Base-by-base conservation (phyloP, 768 basidiomycete species). In the Tricholoma flavovirens region DNA sequence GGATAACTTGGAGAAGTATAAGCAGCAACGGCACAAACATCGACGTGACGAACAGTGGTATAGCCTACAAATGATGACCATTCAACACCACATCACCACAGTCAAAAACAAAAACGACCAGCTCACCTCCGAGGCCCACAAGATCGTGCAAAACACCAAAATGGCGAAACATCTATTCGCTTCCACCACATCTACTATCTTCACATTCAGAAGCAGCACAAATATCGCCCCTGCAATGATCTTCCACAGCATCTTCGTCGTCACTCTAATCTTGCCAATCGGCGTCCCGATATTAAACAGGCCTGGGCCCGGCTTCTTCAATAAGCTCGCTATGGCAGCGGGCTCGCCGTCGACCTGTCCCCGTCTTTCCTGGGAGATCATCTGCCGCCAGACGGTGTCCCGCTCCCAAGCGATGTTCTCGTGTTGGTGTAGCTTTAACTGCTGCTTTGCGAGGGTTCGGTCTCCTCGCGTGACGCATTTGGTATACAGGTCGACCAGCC, bases 341-440 rank as follows among this genome's bases (percentile, higher is more conserved):
- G 64, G 64, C 45, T 64, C 60, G 29, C 55, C 71, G 55, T 59
- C 73, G 51, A 56, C 62, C 38, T 84, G 83, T 15, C 91, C 89
- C 4, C 83, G 79, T 26, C 91, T 81, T 62, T 91, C 89, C 38
- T 83, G 81, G 2, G 84, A 87, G 57, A 97, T 89, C 93, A 97
- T 95, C 69, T 92, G 88, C 22, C 93, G 80, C 97, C 97, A 99
- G 11, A 98, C 88, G 1, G 97, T 99, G 66, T 98, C 94, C 30
- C 97, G 83, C 66, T 98, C 96, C 86, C 95, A 96, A 3, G 96
- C 95, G 59, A 96, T 89, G 66, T 93, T 88, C 70, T 98, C 94
- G 17, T 93, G 84, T 55, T 95, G 86, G 67, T 95, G 85, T 14
- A 93, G 77, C 59, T 85, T 84, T 45, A 99, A 81, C 66, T 96